Evolutionary conservation across 208 protist species (phyloP).

Genomic region (Leishmania amazonensis): DNA sequence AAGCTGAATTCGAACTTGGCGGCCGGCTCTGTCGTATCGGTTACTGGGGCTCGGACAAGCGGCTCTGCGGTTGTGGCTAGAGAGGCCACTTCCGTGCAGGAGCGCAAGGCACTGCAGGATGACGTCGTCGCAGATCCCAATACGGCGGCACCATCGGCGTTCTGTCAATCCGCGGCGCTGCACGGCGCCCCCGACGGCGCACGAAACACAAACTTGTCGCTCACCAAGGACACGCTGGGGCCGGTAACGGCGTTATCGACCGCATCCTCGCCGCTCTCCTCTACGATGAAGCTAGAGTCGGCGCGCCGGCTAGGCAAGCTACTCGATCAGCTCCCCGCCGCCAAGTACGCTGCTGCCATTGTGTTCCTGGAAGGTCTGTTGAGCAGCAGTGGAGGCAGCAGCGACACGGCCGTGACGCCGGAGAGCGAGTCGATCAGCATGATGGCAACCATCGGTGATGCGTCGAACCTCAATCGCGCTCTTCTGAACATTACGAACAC

Average conservation of each 20-base stretch:
- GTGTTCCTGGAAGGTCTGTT: slow-evolving; percentile 71
- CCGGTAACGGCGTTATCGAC: background rate
- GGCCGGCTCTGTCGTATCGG: background rate
- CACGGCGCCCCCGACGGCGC: background rate
- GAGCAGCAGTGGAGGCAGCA: slow-evolving; percentile 17
- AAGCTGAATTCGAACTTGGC: background rate
- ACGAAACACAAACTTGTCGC: background rate
- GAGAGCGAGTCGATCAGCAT: slow-evolving; percentile 23
- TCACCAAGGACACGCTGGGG: background rate
- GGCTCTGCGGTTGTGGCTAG: background rate
- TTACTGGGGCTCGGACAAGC: background rate
- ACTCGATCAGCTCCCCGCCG: slow-evolving; percentile 50
- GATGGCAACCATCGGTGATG: slow-evolving; percentile 17
- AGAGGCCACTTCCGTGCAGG: background rate
- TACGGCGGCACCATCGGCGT: background rate
- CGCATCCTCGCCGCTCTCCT: slow-evolving; percentile 12
- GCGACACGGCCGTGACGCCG: slow-evolving; percentile 8
- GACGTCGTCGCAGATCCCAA: background rate
- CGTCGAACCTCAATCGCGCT: slow-evolving; percentile 11
- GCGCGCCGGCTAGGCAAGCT: slow-evolving; percentile 35
- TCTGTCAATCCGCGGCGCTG: background rate
- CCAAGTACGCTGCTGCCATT: slow-evolving; percentile 52
- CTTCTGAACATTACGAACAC: slow-evolving; percentile 3
- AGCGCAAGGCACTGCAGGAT: background rate
- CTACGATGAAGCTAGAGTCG: slow-evolving; percentile 19